Evolutionary conservation across 768 basidiomycete genomes (phyloP).

Genomic region (Termitomyces sp.): DNA sequence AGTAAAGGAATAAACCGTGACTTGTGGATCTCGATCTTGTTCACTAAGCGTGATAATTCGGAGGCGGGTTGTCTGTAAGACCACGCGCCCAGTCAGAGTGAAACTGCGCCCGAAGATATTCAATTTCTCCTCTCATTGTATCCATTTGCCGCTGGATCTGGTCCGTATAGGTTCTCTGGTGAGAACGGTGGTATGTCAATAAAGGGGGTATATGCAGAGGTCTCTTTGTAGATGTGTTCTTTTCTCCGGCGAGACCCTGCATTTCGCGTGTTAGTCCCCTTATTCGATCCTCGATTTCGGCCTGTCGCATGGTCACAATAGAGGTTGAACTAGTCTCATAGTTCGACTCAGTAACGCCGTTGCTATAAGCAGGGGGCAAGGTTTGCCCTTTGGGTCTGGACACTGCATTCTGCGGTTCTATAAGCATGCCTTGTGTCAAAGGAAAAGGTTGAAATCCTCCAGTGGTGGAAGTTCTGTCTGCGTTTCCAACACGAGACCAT

Average conservation of each 20-base stretch:
- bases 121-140: constrained; percentile 10
- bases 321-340: neutral
- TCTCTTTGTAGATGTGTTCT: neutral
- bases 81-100: constrained; percentile 10
- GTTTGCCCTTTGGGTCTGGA: neutral
- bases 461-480: neutral
- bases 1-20: neutral
- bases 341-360: neutral
- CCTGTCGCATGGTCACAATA: constrained; percentile 2
- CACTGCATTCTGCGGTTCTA: too few relatives aligned
- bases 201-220: neutral
- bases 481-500: too few relatives aligned
- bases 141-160: constrained; percentile 9
- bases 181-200: neutral
- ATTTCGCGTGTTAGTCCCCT: constrained; percentile 5
- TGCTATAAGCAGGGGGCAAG: neutral
- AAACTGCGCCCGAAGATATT: constrained; percentile 6
- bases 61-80: constrained; percentile 14
- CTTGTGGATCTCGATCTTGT: neutral
- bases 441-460: neutral
- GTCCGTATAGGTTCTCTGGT: neutral
- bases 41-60: constrained; percentile 5
- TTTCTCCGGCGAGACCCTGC: neutral
- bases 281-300: constrained; percentile 1
- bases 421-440: neutral